phyloP scores from a whole-genome alignment of 2,329 filamentous ascomycete genomes.

The Laburnicola sp. region DNA sequence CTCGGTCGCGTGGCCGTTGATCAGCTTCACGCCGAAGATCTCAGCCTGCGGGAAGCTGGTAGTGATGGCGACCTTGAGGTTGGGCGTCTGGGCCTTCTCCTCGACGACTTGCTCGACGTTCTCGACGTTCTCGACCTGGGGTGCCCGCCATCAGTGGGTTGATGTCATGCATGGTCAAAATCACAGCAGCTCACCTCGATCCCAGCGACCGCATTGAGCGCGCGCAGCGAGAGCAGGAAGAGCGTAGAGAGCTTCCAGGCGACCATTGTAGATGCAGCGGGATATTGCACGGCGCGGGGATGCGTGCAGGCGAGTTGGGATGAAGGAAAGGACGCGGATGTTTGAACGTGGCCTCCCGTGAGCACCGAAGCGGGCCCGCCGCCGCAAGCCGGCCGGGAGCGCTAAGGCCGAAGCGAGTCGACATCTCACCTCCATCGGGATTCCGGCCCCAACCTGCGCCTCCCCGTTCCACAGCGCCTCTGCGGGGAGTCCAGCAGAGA shows the following conservation, averaged over 20 bases:
- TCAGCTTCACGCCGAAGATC: constrained; percentile 91
- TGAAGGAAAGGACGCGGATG: neutral
- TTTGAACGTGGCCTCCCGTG: constrained; percentile 15
- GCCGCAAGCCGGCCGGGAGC: neutral
- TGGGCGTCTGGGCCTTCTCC: constrained; percentile 64
- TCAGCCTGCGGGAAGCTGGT: constrained; percentile 68
- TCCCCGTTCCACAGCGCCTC: neutral
- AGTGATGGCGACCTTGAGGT: constrained; percentile 58
- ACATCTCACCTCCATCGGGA: neutral
- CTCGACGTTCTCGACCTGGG: constrained; percentile 48
- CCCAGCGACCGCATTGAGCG: constrained; percentile 66
- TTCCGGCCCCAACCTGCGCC: neutral
- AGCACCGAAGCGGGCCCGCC: constrained; percentile 2
- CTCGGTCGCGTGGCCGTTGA: constrained; percentile 87
- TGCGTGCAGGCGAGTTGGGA: constrained; percentile 19
- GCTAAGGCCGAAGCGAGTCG: neutral
- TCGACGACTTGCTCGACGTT: constrained; percentile 57
- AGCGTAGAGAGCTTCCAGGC: constrained; percentile 72
- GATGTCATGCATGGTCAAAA: constrained; percentile 40
- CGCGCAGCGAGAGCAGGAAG: constrained; percentile 70
- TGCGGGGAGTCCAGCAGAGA: neutral
- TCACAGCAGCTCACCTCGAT: constrained; percentile 57
- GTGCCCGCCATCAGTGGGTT: constrained; percentile 28
- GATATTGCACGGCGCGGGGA: neutral
- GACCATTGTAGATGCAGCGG: constrained; percentile 61